Percentiles rank a stretch among this genome's conserved stretches.
Conservation (phyloP, 2,329 filamentous ascomycete genomes). For the Venturia nashicola region DNA sequence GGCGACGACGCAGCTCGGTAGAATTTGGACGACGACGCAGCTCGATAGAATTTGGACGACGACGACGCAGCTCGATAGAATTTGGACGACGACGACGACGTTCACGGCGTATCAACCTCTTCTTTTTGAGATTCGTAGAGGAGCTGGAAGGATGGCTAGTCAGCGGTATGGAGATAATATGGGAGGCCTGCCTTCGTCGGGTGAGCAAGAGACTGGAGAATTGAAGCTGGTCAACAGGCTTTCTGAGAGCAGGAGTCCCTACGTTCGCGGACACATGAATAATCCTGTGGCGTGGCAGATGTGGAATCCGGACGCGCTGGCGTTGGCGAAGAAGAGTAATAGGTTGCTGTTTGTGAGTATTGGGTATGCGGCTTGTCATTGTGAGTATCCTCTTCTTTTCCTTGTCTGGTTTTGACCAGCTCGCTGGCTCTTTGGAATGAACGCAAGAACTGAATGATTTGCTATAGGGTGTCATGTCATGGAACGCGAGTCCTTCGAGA, state of each 20-base stretch:
- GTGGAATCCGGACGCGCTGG: conserved; percentile 65
- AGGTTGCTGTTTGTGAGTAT: conserved; percentile 88
- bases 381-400: conserved; percentile 38
- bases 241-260: conserved; percentile 51
- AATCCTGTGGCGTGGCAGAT: conserved; percentile 89
- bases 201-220: not conserved
- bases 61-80: not conserved
- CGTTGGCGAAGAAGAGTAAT: conserved; percentile 67
- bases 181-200: not conserved
- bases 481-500: conserved; percentile 82
- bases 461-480: conserved; percentile 59
- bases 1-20: not conserved
- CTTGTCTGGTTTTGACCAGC: no score
- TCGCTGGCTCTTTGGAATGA: not conserved
- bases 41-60: no score
- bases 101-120: conserved; percentile 1
- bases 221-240: conserved; percentile 36
- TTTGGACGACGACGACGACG: not conserved
- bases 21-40: not conserved
- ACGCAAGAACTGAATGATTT: not conserved
- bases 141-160: conserved; percentile 1
- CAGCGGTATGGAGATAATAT: not conserved
- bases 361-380: conserved; percentile 91
- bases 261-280: conserved; percentile 54
- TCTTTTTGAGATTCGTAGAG: conserved; percentile 6